phyloP scores from a whole-genome alignment of 306 rosid genomes.

The Quillaja saponaria region DNA sequence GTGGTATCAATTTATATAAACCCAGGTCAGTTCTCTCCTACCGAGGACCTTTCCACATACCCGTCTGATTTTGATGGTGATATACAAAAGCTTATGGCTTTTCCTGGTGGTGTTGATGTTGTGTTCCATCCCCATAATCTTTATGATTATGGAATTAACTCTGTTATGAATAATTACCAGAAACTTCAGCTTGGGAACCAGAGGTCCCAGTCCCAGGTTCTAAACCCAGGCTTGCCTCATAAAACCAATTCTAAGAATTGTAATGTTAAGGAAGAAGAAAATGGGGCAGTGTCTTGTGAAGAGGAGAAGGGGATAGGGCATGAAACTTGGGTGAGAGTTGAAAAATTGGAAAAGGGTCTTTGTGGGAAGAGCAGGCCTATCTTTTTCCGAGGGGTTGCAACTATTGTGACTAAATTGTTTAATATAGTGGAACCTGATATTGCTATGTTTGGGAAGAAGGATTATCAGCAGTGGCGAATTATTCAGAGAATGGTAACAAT shows the following conservation, averaged over 20 bases:
- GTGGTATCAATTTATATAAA: slow-evolving; percentile 84
- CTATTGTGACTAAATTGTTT: slow-evolving; percentile 79
- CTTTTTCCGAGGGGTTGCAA: slow-evolving; percentile 89
- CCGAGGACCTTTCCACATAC: slow-evolving; percentile 82
- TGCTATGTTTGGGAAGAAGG: slow-evolving; percentile 88
- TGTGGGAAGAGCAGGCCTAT: slow-evolving; percentile 86
- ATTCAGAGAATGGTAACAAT: slow-evolving; percentile 67
- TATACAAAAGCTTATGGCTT: slow-evolving; percentile 49
- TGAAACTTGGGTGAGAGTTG: slow-evolving; percentile 84
- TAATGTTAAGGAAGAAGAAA: not conserved
- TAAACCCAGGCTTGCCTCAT: too few relatives aligned
- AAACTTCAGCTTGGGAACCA: too few relatives aligned
- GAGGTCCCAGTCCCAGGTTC: too few relatives aligned
- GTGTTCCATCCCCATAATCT: slow-evolving; percentile 71
- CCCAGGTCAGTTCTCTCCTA: slow-evolving; percentile 84
- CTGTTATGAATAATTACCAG: too few relatives aligned
- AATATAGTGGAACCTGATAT: slow-evolving; percentile 88
- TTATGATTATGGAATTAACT: slow-evolving; percentile 47
- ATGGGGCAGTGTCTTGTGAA: slow-evolving; percentile 52
- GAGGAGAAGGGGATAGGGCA: slow-evolving; percentile 64
- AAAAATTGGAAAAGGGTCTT: slow-evolving; percentile 71
- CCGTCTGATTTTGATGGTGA: slow-evolving; percentile 85
- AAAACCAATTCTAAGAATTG: not conserved
- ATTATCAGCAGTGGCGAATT: slow-evolving; percentile 87
- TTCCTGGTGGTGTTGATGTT: slow-evolving; percentile 70